Evolutionary conservation across 768 basidiomycete species (phyloP).

Genomic region (Russula dissimulans): DNA sequence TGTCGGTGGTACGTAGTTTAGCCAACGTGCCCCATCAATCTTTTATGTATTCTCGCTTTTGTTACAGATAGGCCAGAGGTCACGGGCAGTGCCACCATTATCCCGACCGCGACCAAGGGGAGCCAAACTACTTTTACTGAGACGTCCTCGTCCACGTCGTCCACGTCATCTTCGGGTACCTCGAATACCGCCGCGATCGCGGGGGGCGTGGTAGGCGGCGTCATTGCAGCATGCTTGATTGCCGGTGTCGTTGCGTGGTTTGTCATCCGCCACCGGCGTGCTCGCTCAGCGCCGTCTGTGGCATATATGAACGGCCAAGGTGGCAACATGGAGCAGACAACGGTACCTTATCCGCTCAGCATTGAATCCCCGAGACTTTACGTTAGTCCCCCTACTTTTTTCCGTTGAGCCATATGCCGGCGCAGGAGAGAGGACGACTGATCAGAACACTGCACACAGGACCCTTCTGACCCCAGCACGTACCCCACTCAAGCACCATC

Average conservation of each 20-base stretch:
- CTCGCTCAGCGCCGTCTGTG: slow-evolving; percentile 21
- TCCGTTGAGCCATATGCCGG: neutral
- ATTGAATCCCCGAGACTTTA: slow-evolving; percentile 9
- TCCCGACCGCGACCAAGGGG: neutral
- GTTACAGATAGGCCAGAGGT: slow-evolving; percentile 2
- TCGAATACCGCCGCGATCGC: slow-evolving; percentile 48
- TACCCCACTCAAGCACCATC: slow-evolving; percentile 8
- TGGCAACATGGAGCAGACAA: neutral
- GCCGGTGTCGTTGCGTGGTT: slow-evolving; percentile 34
- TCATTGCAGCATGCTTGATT: slow-evolving; percentile 39
- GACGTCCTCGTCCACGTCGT: neutral
- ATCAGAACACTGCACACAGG: neutral
- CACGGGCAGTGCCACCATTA: neutral
- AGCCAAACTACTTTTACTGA: neutral
- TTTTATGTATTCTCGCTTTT: neutral
- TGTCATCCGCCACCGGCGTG: slow-evolving; percentile 24
- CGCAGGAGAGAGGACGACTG: neutral
- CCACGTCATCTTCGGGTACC: neutral
- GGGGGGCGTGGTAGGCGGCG: slow-evolving; percentile 52
- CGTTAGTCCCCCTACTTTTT: neutral
- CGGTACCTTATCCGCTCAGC: neutral
- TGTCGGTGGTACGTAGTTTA: neutral
- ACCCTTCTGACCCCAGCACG: slow-evolving; percentile 20
- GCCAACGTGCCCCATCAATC: too few relatives aligned
- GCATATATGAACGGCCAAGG: slow-evolving; percentile 3